A percentile compares a stretch with the other conserved stretches of the same genome.
These are phyloP conservation scores for Phallus indusiatus DNA, from an alignment of 768 basidiomycete species.

Conservation along the genomic window DNA sequence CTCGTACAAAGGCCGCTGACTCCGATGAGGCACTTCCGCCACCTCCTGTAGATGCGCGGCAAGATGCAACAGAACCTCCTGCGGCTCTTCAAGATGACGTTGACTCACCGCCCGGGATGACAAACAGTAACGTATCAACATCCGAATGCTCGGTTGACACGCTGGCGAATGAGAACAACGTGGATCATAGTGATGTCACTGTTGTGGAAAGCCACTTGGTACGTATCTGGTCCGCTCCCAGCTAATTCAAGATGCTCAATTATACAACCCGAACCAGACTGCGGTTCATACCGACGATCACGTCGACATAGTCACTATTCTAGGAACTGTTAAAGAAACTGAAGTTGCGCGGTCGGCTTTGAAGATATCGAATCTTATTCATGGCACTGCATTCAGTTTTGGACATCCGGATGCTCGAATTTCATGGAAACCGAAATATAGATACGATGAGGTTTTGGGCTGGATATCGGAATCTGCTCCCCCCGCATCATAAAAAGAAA, in stretches of 20 bases:
- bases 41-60: background rate
- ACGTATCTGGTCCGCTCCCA: background rate
- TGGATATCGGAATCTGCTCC: background rate
- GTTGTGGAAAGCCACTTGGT: background rate
- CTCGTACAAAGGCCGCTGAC: background rate
- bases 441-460: slow-evolving; percentile 2
- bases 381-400: slow-evolving; percentile 6
- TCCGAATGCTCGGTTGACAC: background rate
- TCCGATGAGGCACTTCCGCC: background rate
- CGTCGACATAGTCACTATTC: background rate
- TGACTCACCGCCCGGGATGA: background rate
- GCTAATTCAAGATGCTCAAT: background rate
- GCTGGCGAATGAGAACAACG: background rate
- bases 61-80: background rate
- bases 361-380: slow-evolving; percentile 7
- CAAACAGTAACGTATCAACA: background rate
- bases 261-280: background rate
- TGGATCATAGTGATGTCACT: background rate
- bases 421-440: slow-evolving; percentile 8
- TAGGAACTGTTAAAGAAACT: background rate
- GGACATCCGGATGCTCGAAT: slow-evolving; percentile 6
- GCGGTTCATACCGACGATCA: background rate
- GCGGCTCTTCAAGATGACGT: background rate
- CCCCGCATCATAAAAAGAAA: background rate
- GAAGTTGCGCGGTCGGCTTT: slow-evolving; percentile 1